phyloP scores from a whole-genome alignment of 805 yeast species.

The Gaillardinia entomophila region DNA sequence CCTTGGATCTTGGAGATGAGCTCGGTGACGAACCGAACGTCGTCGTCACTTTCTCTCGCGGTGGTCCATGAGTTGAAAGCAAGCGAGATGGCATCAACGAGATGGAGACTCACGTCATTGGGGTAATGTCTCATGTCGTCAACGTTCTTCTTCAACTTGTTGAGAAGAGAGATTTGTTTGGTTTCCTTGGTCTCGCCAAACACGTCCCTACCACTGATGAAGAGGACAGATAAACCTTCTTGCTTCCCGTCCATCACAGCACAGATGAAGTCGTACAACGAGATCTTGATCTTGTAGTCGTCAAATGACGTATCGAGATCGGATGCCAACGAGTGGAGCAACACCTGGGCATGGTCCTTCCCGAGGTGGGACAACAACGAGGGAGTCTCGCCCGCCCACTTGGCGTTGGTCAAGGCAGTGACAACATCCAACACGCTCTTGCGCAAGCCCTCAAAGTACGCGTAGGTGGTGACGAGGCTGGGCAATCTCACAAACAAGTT shows the following conservation, averaged over 20 bases:
- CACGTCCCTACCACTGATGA: slow-evolving; percentile 57
- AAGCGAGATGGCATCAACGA: slow-evolving; percentile 66
- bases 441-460: slow-evolving; percentile 44
- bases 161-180: slow-evolving; percentile 39
- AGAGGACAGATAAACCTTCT: slow-evolving; percentile 69
- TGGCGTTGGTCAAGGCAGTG: slow-evolving; percentile 49
- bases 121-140: slow-evolving; percentile 51
- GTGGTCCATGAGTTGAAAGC: slow-evolving; percentile 79
- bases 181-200: slow-evolving; percentile 23
- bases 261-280: slow-evolving; percentile 59
- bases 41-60: slow-evolving; percentile 47
- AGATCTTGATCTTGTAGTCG: slow-evolving; percentile 46
- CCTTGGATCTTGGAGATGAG: slow-evolving; percentile 30
- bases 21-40: slow-evolving; percentile 40
- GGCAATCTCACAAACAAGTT: slow-evolving; percentile 52
- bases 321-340: slow-evolving; percentile 53
- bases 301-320: slow-evolving; percentile 58
- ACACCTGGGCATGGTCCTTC: slow-evolving; percentile 48
- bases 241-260: slow-evolving; percentile 59
- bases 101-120: slow-evolving; percentile 55
- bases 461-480: slow-evolving; percentile 52
- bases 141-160: slow-evolving; percentile 51
- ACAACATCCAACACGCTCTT: slow-evolving; percentile 49
- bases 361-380: slow-evolving; percentile 82
- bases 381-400: slow-evolving; percentile 55